These are phyloP conservation scores for Fusarium tuaranense DNA, from an alignment of 2,329 filamentous ascomycete genomes.

Conservation along the genomic window DNA sequence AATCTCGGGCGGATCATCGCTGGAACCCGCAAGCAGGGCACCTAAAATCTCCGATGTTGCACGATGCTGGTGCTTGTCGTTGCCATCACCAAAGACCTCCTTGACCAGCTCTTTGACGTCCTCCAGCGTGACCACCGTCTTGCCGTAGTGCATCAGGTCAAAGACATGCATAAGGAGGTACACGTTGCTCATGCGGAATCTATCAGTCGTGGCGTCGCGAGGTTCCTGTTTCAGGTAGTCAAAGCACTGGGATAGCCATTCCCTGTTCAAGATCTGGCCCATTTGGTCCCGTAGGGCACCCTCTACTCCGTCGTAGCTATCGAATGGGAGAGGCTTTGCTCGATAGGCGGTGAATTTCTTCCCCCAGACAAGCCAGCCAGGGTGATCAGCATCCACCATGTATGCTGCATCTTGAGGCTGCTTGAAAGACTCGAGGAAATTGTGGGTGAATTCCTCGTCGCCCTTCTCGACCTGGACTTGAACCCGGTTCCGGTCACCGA, in stretches of 20 bases:
- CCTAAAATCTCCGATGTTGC: slow-evolving; percentile 95
- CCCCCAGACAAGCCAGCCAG: slow-evolving; percentile 97
- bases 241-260: slow-evolving; percentile 91
- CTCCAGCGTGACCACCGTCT: slow-evolving; percentile 82
- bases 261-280: slow-evolving; percentile 80
- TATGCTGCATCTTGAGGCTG: slow-evolving; percentile 77
- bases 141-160: slow-evolving; percentile 85
- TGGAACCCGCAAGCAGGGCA: slow-evolving; percentile 82
- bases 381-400: slow-evolving; percentile 91
- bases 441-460: slow-evolving; percentile 81
- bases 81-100: slow-evolving; percentile 89
- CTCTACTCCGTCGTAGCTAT: slow-evolving; percentile 84
- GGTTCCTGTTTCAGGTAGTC: slow-evolving; percentile 97
- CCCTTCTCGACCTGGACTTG: slow-evolving; percentile 78
- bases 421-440: slow-evolving; percentile 82
- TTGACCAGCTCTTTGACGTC: slow-evolving; percentile 86
- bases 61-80: slow-evolving; percentile 96
- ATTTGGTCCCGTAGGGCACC: slow-evolving; percentile 80
- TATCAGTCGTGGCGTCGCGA: slow-evolving; percentile 81
- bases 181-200: slow-evolving; percentile 90
- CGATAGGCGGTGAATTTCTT: slow-evolving; percentile 85
- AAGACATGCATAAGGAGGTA: slow-evolving; percentile 91
- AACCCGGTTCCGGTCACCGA: slow-evolving; percentile 78
- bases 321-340: slow-evolving; percentile 76
- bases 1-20: slow-evolving; percentile 80